phyloP scores from a whole-genome alignment of 768 basidiomycete genomes.

The Terana coerulea region DNA sequence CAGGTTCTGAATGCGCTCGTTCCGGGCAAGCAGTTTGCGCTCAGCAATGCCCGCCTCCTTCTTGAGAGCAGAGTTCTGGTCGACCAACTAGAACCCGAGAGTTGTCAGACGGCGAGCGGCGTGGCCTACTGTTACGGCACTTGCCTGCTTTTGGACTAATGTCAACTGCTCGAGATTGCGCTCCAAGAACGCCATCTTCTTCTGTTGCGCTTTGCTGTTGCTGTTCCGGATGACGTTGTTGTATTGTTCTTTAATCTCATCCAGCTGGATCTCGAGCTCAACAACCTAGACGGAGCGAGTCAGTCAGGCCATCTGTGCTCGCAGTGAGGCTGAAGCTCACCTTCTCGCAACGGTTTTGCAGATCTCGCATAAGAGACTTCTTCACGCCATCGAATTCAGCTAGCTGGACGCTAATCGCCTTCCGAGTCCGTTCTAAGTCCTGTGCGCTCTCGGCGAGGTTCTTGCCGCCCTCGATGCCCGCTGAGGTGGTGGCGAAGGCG shows the following conservation, averaged over 20 bases:
- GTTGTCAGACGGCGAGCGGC: constrained; percentile 14
- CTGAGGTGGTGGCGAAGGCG: constrained; percentile 94
- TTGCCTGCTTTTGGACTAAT: constrained; percentile 93
- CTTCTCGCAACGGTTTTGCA: constrained; percentile 99
- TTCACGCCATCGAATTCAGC: constrained; percentile 99
- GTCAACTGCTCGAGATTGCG: constrained; percentile 95
- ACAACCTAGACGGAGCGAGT: constrained; percentile 74
- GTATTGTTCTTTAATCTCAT: constrained; percentile 98
- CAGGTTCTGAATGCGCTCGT: constrained; percentile 96
- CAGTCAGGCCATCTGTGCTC: too few species aligned
- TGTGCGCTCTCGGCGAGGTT: constrained; percentile 95
- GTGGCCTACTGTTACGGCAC: constrained; percentile 16
- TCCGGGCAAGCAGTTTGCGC: constrained; percentile 91
- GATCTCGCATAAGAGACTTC: constrained; percentile 96
- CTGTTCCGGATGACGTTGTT: constrained; percentile 98
- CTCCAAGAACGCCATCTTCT: constrained; percentile 99
- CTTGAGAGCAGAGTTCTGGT: constrained; percentile 96
- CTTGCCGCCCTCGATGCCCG: constrained; percentile 95
- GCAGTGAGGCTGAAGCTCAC: constrained; percentile 36
- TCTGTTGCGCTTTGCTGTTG: constrained; percentile 97
- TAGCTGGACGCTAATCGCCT: constrained; percentile 95
- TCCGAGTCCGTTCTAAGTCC: constrained; percentile 94
- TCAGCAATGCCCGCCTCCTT: constrained; percentile 97
- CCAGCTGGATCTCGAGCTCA: constrained; percentile 96
- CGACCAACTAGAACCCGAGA: constrained; percentile 71